These are phyloP conservation scores for Ceriops tagal DNA, from an alignment of 345 rosid genomes.

Conservation along the genomic window DNA sequence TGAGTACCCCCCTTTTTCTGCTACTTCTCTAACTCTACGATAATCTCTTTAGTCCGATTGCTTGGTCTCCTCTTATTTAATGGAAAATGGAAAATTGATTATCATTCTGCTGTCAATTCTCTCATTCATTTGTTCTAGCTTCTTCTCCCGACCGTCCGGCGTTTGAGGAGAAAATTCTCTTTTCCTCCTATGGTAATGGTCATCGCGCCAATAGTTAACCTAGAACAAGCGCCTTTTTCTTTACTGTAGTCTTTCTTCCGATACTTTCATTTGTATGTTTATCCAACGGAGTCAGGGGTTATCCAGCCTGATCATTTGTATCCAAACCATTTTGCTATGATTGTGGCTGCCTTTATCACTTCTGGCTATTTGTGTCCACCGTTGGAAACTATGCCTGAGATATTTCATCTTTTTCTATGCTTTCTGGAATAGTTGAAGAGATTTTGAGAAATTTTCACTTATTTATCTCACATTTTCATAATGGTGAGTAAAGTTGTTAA, in stretches of 20 bases:
- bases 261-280: too few relatives aligned
- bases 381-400: background rate
- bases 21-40: background rate
- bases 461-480: background rate
- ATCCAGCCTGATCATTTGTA: too few relatives aligned
- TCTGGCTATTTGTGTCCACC: background rate
- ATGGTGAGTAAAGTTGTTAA: conserved; percentile 15
- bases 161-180: too few relatives aligned
- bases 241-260: too few relatives aligned
- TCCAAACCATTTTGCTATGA: too few relatives aligned
- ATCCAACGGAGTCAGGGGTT: too few relatives aligned
- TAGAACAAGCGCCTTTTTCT: too few relatives aligned
- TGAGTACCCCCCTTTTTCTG: conserved; percentile 38
- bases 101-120: background rate
- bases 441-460: conserved; percentile 4
- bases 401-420: background rate
- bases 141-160: too few relatives aligned
- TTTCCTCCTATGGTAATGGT: too few relatives aligned
- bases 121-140: too few relatives aligned
- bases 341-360: background rate
- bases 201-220: too few relatives aligned
- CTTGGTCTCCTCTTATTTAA: background rate
- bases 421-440: background rate
- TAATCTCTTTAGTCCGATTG: background rate
- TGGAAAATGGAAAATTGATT: background rate